phyloP scores from a whole-genome alignment of 352 stramenopile species.

The Plasmopara halstedii region DNA sequence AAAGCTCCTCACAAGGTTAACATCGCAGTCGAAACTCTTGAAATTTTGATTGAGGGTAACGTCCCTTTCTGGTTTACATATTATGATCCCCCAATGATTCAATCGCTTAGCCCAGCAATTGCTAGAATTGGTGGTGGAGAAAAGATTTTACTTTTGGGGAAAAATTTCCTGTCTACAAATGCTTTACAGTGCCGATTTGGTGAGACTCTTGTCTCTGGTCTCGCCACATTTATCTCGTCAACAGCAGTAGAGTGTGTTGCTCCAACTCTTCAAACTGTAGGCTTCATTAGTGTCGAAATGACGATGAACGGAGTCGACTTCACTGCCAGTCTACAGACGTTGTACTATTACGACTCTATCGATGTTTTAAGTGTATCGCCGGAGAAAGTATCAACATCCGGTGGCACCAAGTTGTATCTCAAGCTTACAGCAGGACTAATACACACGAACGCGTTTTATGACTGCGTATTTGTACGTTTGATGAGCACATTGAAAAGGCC shows the following conservation, averaged over 20 bases:
- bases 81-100: constrained; percentile 17
- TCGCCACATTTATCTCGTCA: constrained; percentile 18
- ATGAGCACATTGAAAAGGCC: constrained; percentile 7
- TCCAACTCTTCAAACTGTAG: constrained; percentile 12
- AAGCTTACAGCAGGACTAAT: constrained; percentile 10
- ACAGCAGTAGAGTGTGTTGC: constrained; percentile 22
- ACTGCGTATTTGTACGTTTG: constrained; percentile 30
- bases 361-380: constrained; percentile 19
- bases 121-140: constrained; percentile 19
- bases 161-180: constrained; percentile 22
- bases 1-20: not conserved
- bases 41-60: not conserved
- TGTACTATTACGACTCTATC: constrained; percentile 33
- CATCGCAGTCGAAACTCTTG: constrained; percentile 2
- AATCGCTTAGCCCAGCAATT: constrained; percentile 13
- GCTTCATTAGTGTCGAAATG: constrained; percentile 30
- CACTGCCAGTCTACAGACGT: constrained; percentile 10
- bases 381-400: constrained; percentile 13
- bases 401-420: constrained; percentile 22
- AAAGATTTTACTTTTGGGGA: constrained; percentile 21
- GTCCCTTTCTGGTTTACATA: constrained; percentile 23
- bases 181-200: constrained; percentile 32
- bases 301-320: constrained; percentile 47
- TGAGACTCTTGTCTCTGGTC: constrained; percentile 5
- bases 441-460: constrained; percentile 4